Evolutionary conservation across 73 alveolate genomes (phyloP).

Genomic region (Stentor roeselii): DNA sequence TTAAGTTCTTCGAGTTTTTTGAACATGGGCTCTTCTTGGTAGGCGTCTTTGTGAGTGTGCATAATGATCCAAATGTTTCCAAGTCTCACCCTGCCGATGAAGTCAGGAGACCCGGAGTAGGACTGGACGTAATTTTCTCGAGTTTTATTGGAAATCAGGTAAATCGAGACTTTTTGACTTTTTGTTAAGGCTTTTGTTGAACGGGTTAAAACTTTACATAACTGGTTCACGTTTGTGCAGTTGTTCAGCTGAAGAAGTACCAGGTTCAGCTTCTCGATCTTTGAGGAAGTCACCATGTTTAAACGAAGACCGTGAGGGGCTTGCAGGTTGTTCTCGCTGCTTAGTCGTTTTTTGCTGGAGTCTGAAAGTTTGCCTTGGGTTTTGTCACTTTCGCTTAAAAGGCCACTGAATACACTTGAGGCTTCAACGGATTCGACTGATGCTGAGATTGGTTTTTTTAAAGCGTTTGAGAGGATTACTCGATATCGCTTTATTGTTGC

Average conservation of each 20-base stretch:
- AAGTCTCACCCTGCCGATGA: background rate
- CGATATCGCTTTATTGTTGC: constrained; percentile 65
- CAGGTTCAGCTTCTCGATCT: background rate
- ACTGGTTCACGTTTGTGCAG: background rate
- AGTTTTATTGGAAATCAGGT: background rate
- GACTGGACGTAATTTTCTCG: background rate
- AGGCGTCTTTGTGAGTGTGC: constrained; percentile 4
- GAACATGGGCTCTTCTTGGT: constrained; percentile 21
- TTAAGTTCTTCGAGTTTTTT: constrained; percentile 20
- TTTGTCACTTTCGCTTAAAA: background rate
- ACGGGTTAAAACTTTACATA: background rate
- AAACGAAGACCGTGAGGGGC: background rate
- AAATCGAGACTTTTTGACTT: background rate
- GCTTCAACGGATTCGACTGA: background rate
- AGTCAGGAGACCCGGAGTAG: background rate
- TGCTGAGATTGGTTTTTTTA: background rate
- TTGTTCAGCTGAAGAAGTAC: background rate
- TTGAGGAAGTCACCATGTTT: background rate
- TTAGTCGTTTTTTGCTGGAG: background rate
- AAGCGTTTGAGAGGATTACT: constrained; percentile 37
- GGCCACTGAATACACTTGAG: background rate
- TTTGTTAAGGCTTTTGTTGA: constrained; percentile 14
- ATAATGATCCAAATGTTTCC: constrained; percentile 18
- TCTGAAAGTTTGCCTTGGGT: background rate
- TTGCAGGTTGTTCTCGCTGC: background rate